phyloP scores from a whole-genome alignment of 148 eudicot genomes.

The Vaccinium myrtillus region DNA sequence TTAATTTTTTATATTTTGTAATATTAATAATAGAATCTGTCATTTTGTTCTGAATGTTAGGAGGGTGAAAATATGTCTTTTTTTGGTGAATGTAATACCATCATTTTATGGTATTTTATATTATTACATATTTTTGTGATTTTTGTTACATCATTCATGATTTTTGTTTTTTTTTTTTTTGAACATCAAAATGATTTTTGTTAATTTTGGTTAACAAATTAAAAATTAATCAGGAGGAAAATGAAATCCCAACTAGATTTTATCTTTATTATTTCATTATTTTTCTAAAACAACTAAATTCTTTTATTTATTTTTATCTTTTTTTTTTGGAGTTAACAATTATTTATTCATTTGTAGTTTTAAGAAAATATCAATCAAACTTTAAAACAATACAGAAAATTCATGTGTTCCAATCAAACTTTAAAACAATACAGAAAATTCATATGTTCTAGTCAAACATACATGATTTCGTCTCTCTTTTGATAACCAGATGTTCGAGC shows the following conservation, averaged over 20 bases:
- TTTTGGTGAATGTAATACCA: too few relatives aligned
- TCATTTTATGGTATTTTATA: neutral
- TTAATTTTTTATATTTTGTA: neutral
- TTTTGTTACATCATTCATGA: neutral
- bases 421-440: neutral
- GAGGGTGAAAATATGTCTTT: neutral
- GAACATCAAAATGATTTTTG: too few relatives aligned
- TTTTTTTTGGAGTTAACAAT: neutral
- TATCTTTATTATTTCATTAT: neutral
- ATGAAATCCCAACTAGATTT: too few relatives aligned
- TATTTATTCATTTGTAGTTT: neutral
- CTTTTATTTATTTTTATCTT: neutral
- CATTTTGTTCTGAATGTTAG: neutral
- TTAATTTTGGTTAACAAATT: too few relatives aligned
- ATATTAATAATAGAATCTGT: too few relatives aligned
- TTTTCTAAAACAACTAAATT: neutral
- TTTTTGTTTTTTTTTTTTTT: too few relatives aligned
- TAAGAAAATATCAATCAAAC: neutral
- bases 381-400: neutral
- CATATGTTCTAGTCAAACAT: neutral
- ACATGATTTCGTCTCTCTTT: neutral
- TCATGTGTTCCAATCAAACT: neutral
- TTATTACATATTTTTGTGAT: neutral
- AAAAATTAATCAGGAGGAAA: too few relatives aligned
- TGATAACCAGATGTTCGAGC: too few relatives aligned